Evolutionary conservation across 2,329 filamentous ascomycete genomes (phyloP).

Genomic region (Diaporthe capsici): DNA sequence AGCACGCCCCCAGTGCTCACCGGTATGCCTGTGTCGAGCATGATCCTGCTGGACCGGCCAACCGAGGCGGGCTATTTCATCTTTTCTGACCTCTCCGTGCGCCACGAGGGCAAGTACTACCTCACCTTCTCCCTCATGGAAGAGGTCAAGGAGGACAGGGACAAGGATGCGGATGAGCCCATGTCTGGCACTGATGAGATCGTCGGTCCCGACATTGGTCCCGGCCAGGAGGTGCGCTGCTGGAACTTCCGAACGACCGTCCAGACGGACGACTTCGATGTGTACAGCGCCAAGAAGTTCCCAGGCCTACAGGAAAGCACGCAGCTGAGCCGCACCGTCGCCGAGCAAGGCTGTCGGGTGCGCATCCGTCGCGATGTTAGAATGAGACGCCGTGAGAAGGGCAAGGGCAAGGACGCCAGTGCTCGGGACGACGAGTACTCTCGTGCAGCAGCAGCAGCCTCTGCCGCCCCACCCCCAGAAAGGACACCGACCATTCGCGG

Average conservation of each 20-base stretch:
- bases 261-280: conserved; percentile 88
- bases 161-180: conserved; percentile 73
- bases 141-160: conserved; percentile 87
- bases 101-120: conserved; percentile 94
- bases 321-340: conserved; percentile 87
- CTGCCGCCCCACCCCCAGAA: conserved; percentile 44
- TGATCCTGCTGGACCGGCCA: conserved; percentile 95
- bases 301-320: conserved; percentile 94
- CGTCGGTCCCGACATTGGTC: conserved; percentile 47
- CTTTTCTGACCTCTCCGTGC: conserved; percentile 95
- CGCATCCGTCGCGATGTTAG: conserved; percentile 86
- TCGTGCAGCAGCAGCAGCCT: conserved; percentile 33
- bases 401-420: conserved; percentile 50
- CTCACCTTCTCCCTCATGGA: conserved; percentile 94
- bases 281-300: conserved; percentile 98
- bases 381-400: conserved; percentile 65
- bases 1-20: conserved; percentile 87
- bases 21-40: conserved; percentile 93
- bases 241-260: conserved; percentile 40
- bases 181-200: conserved; percentile 50
- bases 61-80: conserved; percentile 90
- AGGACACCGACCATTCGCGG: conserved; percentile 50
- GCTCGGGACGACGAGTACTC: conserved; percentile 50
- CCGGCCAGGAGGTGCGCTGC: conserved; percentile 33
- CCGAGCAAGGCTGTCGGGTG: conserved; percentile 96